Evolutionary conservation across 1,139 yeast species (phyloP).

Genomic region (Magnusiomyces suaveolens): DNA sequence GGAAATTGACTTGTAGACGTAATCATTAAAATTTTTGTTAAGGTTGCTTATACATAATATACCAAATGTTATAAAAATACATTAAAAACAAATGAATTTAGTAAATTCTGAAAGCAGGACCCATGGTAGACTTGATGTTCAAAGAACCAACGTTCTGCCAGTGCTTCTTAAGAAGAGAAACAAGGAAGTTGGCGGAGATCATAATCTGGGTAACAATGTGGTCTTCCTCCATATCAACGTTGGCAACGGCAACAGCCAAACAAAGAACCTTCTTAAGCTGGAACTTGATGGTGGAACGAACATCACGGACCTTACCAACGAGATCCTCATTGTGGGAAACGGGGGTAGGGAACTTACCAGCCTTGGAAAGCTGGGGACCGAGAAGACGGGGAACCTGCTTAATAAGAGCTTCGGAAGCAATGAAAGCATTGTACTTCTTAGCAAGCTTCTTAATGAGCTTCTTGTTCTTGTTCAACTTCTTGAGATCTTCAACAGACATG

Average conservation of each 20-base stretch:
- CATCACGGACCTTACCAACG: conserved; percentile 91
- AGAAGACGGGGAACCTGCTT: conserved; percentile 99
- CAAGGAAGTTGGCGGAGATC: conserved; percentile 99
- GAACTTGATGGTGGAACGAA: conserved; percentile 99
- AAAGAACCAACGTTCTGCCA: conserved; percentile 99
- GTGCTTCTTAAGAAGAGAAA: conserved; percentile 99
- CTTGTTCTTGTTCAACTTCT: conserved; percentile 99
- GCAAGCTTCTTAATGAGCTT: conserved; percentile 99
- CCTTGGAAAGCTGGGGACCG: conserved; percentile 99
- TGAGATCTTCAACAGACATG: conserved; percentile 99
- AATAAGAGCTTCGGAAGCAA: conserved; percentile 98
- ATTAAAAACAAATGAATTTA: conserved; percentile 34
- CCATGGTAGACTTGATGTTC: conserved; percentile 99
- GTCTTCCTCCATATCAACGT: conserved; percentile 99
- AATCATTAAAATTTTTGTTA: too few relatives aligned
- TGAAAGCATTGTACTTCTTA: conserved; percentile 98
- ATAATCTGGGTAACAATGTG: conserved; percentile 94
- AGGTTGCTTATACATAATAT: neutral
- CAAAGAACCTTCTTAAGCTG: conserved; percentile 91
- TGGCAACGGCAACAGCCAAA: conserved; percentile 93
- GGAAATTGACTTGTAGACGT: too few relatives aligned
- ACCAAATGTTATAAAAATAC: neutral
- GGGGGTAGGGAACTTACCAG: conserved; percentile 99
- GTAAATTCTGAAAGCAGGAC: conserved; percentile 99
- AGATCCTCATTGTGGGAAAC: conserved; percentile 99